Conservation (phyloP, 1,284 basidiomycete genomes). For the Trichosporon asahii region DNA sequence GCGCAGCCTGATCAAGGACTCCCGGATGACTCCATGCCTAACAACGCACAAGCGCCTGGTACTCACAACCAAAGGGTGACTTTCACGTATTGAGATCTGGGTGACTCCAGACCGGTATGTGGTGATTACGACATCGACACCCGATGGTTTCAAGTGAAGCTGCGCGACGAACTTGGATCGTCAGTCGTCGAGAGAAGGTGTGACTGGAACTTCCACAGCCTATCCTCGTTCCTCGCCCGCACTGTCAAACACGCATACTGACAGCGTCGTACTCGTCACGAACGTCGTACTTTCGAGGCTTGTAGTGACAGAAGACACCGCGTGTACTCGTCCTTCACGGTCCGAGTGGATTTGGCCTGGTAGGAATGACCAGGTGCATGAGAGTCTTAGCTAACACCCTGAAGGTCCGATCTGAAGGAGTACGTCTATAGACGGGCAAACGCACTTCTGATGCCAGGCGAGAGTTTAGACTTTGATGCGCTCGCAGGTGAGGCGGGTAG, state of each 20-base stretch:
- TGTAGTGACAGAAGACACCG: background rate
- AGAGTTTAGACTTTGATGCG: background rate
- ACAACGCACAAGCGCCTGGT: too few relatives aligned
- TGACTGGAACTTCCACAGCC: background rate
- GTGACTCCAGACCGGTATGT: too few relatives aligned
- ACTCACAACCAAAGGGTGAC: too few relatives aligned
- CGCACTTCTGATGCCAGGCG: background rate
- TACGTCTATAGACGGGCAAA: background rate
- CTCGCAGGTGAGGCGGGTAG: background rate
- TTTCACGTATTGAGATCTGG: too few relatives aligned
- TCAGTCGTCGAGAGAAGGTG: background rate
- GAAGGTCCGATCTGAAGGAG: background rate
- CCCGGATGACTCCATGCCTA: too few relatives aligned
- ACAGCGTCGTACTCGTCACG: background rate
- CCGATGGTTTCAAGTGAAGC: too few relatives aligned
- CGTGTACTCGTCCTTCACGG: background rate
- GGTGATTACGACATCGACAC: too few relatives aligned
- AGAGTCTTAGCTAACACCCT: background rate
- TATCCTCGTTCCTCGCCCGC: background rate
- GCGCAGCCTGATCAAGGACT: too few relatives aligned
- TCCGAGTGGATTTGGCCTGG: background rate
- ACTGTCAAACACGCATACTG: background rate
- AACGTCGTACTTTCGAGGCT: background rate
- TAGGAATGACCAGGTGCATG: background rate
- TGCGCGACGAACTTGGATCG: background rate